Conservation (phyloP, 2,329 filamentous ascomycete genomes). For the Alternaria angustiovoidea region DNA sequence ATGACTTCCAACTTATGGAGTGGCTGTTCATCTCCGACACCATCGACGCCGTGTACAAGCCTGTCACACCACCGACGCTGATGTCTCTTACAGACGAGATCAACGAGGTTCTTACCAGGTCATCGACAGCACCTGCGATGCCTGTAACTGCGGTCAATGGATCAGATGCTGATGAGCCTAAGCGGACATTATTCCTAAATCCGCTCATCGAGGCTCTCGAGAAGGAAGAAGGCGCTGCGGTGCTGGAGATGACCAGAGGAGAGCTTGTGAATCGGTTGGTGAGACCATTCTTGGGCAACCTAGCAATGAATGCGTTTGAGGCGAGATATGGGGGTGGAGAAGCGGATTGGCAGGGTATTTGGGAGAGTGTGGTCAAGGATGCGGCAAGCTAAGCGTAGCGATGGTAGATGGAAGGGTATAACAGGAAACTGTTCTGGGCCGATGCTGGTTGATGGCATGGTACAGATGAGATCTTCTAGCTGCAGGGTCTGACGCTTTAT, state of each 20-base stretch:
- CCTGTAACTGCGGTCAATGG: slow-evolving; percentile 5
- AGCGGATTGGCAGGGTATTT: slow-evolving; percentile 41
- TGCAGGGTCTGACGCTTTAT: background rate
- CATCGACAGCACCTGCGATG: slow-evolving; percentile 10
- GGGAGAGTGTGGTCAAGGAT: slow-evolving; percentile 45
- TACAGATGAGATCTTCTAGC: background rate
- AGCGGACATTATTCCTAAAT: slow-evolving; percentile 55
- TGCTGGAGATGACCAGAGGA: slow-evolving; percentile 63
- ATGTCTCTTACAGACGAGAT: slow-evolving; percentile 84
- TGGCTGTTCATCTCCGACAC: slow-evolving; percentile 98
- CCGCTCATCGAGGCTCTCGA: slow-evolving; percentile 46
- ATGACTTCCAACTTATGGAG: slow-evolving; percentile 97
- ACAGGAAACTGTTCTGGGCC: background rate
- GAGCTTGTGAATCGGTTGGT: slow-evolving; percentile 79
- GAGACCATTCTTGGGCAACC: slow-evolving; percentile 85
- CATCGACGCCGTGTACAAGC: slow-evolving; percentile 91
- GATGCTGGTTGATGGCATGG: background rate
- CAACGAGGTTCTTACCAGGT: slow-evolving; percentile 70
- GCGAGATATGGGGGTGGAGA: slow-evolving; percentile 84
- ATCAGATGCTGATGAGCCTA: slow-evolving; percentile 24
- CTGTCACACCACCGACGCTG: slow-evolving; percentile 69
- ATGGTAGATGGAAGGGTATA: background rate
- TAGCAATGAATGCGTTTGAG: slow-evolving; percentile 95
- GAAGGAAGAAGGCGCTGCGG: slow-evolving; percentile 50
- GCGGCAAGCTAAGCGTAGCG: slow-evolving; percentile 21